phyloP scores from a whole-genome alignment of 805 yeast species.

The Wickerhamomyces sydowiorum region DNA sequence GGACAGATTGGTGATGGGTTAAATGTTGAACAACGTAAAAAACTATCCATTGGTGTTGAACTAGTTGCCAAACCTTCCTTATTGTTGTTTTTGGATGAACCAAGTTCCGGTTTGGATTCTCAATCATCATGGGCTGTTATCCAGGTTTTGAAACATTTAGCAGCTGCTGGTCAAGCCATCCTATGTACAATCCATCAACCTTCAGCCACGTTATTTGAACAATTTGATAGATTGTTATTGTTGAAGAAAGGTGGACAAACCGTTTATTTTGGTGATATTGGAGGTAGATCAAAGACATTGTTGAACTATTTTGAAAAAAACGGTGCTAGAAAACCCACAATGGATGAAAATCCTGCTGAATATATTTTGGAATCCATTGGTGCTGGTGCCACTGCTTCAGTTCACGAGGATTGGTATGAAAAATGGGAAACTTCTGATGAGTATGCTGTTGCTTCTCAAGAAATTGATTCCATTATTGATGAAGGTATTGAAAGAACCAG shows the following conservation, averaged over 20 bases:
- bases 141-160: slow-evolving; percentile 59
- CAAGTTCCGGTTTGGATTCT: slow-evolving; percentile 67
- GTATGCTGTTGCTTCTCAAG: slow-evolving; percentile 24
- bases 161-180: slow-evolving; percentile 69
- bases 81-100: slow-evolving; percentile 62
- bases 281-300: slow-evolving; percentile 52
- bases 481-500: slow-evolving; percentile 28
- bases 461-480: slow-evolving; percentile 16
- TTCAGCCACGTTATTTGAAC: slow-evolving; percentile 61
- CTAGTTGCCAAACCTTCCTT: slow-evolving; percentile 64
- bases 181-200: slow-evolving; percentile 78
- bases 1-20: slow-evolving; percentile 73
- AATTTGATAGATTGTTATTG: slow-evolving; percentile 61
- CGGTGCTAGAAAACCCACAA: slow-evolving; percentile 64
- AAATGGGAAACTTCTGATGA: slow-evolving; percentile 53
- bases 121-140: slow-evolving; percentile 67
- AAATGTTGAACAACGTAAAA: slow-evolving; percentile 64
- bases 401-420: slow-evolving; percentile 54
- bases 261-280: slow-evolving; percentile 79
- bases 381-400: slow-evolving; percentile 71
- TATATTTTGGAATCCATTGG: slow-evolving; percentile 71
- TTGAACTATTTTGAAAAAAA: slow-evolving; percentile 62
- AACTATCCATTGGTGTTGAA: slow-evolving; percentile 66
- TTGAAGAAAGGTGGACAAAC: slow-evolving; percentile 74
- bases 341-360: slow-evolving; percentile 68